These are phyloP conservation scores for Dioszegia crocea DNA, from an alignment of 768 basidiomycete genomes.

Conservation along the genomic window DNA sequence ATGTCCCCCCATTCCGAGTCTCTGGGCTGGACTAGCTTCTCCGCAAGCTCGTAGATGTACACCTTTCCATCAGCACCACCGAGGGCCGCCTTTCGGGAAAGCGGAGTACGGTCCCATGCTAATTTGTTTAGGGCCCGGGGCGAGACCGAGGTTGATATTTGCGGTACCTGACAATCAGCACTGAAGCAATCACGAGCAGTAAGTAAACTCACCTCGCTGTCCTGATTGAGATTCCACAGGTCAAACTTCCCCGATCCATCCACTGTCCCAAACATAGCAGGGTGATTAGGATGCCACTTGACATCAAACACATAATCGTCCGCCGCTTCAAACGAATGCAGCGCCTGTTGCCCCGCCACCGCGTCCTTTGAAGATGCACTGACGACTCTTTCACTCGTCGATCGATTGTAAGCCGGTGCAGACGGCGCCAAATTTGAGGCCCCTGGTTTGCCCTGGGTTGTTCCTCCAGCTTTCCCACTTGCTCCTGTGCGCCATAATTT, in stretches of 20 bases:
- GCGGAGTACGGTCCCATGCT: conserved; percentile 86
- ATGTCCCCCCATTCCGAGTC: conserved; percentile 92
- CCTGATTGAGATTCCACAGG: conserved; percentile 94
- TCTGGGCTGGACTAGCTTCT: conserved; percentile 70
- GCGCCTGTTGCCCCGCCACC: conserved; percentile 49
- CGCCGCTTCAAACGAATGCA: conserved; percentile 92
- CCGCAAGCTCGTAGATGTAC: conserved; percentile 92
- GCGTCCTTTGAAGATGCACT: background rate
- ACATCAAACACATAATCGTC: conserved; percentile 99
- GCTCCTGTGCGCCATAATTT: conserved; percentile 72
- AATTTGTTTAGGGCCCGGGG: conserved; percentile 89
- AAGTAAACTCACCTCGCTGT: conserved; percentile 75
- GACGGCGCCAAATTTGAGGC: too few relatives aligned
- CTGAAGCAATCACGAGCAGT: conserved; percentile 41
- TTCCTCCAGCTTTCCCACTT: background rate
- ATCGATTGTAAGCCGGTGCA: background rate
- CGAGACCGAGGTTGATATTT: conserved; percentile 73
- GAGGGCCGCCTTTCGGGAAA: conserved; percentile 69
- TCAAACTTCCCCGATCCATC: conserved; percentile 96
- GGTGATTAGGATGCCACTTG: conserved; percentile 95
- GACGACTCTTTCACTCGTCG: background rate
- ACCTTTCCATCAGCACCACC: conserved; percentile 89
- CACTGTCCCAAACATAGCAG: conserved; percentile 85
- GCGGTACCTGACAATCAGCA: conserved; percentile 66
- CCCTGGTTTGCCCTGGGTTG: conserved; percentile 39